These are phyloP conservation scores for Ascosphaera aggregata DNA, from an alignment of 2,329 filamentous ascomycete genomes.

Conservation along the genomic window DNA sequence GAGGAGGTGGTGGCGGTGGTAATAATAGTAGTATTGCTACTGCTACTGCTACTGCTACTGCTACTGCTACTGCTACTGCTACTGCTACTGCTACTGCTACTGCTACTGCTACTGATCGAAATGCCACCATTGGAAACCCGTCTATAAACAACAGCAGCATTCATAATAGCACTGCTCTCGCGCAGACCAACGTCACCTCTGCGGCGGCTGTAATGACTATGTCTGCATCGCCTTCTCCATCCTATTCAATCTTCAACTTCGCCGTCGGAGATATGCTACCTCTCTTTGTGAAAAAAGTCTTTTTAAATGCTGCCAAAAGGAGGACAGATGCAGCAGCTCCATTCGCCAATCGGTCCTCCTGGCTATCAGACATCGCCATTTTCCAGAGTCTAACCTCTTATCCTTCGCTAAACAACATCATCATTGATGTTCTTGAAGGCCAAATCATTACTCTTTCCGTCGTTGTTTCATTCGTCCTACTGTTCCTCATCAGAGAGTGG, in stretches of 20 bases:
- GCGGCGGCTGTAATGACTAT: too few species aligned
- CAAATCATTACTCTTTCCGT: slow-evolving; percentile 83
- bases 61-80: slow-evolving; percentile 2
- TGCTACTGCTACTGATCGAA: not conserved
- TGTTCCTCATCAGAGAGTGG: slow-evolving; percentile 92
- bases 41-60: slow-evolving; percentile 8
- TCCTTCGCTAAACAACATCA: slow-evolving; percentile 46
- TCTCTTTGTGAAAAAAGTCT: not conserved
- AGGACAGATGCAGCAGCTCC: slow-evolving; percentile 1
- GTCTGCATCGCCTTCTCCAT: slow-evolving; percentile 9
- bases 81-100: slow-evolving; percentile 7
- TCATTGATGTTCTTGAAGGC: slow-evolving; percentile 72
- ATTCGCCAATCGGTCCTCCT: slow-evolving; percentile 18
- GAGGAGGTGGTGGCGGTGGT: slow-evolving; percentile 6
- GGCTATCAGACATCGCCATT: slow-evolving; percentile 35
- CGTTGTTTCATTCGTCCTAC: slow-evolving; percentile 83
- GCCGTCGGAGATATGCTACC: not conserved
- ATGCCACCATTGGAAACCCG: not conserved
- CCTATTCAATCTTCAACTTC: slow-evolving; percentile 7
- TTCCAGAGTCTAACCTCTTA: slow-evolving; percentile 38
- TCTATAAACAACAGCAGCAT: not conserved
- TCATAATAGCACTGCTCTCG: too few species aligned
- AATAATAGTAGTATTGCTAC: slow-evolving; percentile 5
- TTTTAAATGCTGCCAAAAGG: not conserved
- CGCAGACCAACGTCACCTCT: too few species aligned